These are phyloP conservation scores for Penicillium mononematosum DNA, from an alignment of 495 filamentous ascomycete species.

Conservation along the genomic window DNA sequence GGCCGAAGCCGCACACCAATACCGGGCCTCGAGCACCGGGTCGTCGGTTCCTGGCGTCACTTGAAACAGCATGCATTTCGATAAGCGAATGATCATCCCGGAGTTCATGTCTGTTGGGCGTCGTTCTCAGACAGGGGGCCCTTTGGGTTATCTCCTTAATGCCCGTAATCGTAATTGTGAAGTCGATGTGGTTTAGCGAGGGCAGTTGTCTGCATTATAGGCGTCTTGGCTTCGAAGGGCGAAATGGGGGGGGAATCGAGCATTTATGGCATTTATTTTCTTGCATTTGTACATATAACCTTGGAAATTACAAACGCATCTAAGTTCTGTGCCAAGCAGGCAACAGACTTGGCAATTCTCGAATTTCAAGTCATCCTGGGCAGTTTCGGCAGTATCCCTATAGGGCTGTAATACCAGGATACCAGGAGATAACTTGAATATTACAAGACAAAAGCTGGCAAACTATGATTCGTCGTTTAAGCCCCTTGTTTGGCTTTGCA, in stretches of 20 bases:
- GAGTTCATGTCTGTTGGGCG: neutral
- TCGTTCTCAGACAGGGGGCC: neutral
- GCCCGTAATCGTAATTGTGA: conserved; percentile 31
- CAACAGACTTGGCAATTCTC: conserved; percentile 8
- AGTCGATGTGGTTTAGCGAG: neutral
- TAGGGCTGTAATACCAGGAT: conserved; percentile 3
- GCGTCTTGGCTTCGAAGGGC: conserved; percentile 14
- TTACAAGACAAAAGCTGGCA: neutral
- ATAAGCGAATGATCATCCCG: conserved; percentile 14
- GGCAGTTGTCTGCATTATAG: conserved; percentile 12
- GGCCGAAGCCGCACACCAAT: conserved; percentile 32
- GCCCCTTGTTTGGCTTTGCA: neutral
- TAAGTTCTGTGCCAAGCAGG: conserved; percentile 8
- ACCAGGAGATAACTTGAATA: neutral
- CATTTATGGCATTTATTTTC: conserved; percentile 9
- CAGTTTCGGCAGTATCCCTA: neutral
- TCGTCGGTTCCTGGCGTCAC: conserved; percentile 42
- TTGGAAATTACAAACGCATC: neutral
- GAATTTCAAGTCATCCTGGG: conserved; percentile 8
- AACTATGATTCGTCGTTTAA: no score
- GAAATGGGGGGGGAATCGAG: neutral
- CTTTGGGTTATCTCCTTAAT: conserved; percentile 17
- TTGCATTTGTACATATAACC: conserved; percentile 13
- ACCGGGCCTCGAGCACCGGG: conserved; percentile 39
- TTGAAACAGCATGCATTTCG: conserved; percentile 44